Evolutionary conservation across 352 stramenopile genomes (phyloP).

Genomic region (Globisporangium recalcitrans): DNA sequence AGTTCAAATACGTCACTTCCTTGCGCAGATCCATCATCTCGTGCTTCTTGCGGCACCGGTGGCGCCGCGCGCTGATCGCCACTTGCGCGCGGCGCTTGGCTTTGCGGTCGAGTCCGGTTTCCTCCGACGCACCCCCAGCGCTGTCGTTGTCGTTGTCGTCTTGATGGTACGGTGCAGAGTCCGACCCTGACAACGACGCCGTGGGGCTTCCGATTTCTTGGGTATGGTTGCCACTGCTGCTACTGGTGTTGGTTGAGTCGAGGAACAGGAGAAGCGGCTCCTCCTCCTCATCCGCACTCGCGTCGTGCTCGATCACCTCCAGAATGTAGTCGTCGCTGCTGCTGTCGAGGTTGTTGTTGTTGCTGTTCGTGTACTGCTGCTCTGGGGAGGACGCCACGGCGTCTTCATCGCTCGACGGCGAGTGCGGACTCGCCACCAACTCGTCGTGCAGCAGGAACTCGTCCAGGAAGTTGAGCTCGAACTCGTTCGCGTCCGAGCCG

Average conservation of each 20-base stretch:
- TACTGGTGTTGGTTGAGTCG: not conserved
- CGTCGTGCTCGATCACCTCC: slow-evolving; percentile 5
- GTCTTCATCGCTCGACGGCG: slow-evolving; percentile 10
- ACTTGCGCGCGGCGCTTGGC: slow-evolving; percentile 26
- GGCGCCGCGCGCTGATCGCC: slow-evolving; percentile 32
- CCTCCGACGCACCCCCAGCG: not conserved
- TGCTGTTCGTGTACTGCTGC: not conserved
- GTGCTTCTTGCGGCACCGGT: slow-evolving; percentile 44
- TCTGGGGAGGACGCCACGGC: not conserved
- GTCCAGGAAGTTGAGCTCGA: slow-evolving; percentile 43
- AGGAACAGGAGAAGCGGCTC: not conserved
- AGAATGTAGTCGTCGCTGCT: slow-evolving; percentile 3
- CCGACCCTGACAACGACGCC: slow-evolving; percentile 12
- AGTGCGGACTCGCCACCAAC: slow-evolving; percentile 19
- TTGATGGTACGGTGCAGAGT: slow-evolving; percentile 8
- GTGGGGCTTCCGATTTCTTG: not conserved
- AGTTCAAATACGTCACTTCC: slow-evolving; percentile 29
- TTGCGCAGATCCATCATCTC: slow-evolving; percentile 36
- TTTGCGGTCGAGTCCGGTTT: slow-evolving; percentile 19
- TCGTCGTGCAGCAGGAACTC: slow-evolving; percentile 43
- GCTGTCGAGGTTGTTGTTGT: not conserved
- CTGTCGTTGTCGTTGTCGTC: not conserved
- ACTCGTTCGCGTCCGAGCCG: slow-evolving; percentile 14
- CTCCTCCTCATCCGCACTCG: not conserved
- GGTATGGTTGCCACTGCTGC: not conserved